These are phyloP conservation scores for Auriscalpium microsporum DNA, from an alignment of 768 basidiomycete species.

Conservation along the genomic window DNA sequence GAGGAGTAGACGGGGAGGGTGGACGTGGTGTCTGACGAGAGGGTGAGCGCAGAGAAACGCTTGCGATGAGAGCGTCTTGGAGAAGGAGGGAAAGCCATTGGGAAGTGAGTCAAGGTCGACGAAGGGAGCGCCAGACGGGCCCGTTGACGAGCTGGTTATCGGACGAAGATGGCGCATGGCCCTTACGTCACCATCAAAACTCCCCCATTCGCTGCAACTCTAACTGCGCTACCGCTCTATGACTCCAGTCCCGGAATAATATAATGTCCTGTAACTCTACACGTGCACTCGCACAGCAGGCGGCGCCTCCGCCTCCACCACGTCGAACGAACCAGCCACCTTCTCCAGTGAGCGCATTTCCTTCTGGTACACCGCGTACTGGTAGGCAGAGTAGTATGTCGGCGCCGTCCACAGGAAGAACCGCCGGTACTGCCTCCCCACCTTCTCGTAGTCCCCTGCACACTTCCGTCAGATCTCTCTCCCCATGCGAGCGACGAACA, in stretches of 20 bases:
- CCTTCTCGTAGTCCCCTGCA: slow-evolving; percentile 15
- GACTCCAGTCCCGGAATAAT: no score
- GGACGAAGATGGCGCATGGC: no score
- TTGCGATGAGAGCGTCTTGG: slow-evolving; percentile 37
- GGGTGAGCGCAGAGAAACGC: slow-evolving; percentile 44
- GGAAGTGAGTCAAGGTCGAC: background rate
- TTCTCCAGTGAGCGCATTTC: slow-evolving; percentile 7
- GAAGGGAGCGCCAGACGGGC: background rate
- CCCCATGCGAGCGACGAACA: slow-evolving; percentile 8
- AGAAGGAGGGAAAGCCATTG: slow-evolving; percentile 13
- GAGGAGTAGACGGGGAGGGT: slow-evolving; percentile 60
- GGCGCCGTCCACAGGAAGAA: slow-evolving; percentile 15
- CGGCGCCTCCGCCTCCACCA: background rate
- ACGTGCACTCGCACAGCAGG: slow-evolving; percentile 1
- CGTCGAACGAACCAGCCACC: slow-evolving; percentile 14
- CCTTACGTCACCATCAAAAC: no score
- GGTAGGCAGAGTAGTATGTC: slow-evolving; percentile 10
- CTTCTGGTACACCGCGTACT: background rate
- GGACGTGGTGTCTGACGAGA: slow-evolving; percentile 59
- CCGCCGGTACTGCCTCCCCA: slow-evolving; percentile 12
- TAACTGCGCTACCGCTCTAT: no score
- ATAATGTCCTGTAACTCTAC: background rate
- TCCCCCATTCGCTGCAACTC: no score
- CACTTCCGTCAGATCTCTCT: background rate
- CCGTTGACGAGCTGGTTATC: background rate